Base-by-base conservation (phyloP, 129 eudicot genomes). In the Erigeron canadensis region DNA sequence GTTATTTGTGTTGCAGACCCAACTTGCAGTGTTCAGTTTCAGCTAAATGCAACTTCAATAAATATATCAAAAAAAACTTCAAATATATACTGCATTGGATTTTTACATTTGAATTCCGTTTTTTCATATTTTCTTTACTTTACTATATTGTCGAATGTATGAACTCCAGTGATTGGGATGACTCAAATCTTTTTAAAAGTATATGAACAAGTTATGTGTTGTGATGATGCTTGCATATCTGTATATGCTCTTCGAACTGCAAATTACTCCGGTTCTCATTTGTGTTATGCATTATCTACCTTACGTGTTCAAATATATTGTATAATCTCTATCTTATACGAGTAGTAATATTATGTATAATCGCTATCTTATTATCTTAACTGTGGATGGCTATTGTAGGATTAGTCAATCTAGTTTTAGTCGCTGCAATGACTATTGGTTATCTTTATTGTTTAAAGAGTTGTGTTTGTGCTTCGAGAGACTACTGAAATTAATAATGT, bases 361-460 rank as follows among this genome's bases (percentile, higher is more conserved):
- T 43, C 2, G 53, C 34, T 39, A 43, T 6, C 37, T 6, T 54
- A 8, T 60, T 75, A 61, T 2, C 65, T 17, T 38, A 11, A 58
- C 59, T 57, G 44, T 46, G 40, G 70, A 18, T 39, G 28, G 44
- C 41, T 70, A 21, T 58, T 76, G 48, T 68, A 17, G 65, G 44
- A 37, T 28, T 59, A 13, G 6, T 37, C 21, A 13, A 47, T 17
- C 11, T 48, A 7, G 66, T 10, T 47, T 5, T 60, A 41, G 5
- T 15, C 67, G 79, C 63, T 58, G 6, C 21, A 12, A 5, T 40
- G 12, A 40, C 43, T 5, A 15, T 16, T 10, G 16, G 39, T 65
- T 63, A 46, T 34, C 4, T 40, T 68, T 65, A 28, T 44, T 19
- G 65, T 47, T n/a, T 79, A 67, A 67, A 67, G 42, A 21, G 67